Evolutionary conservation across 805 yeast genomes (phyloP).

Genomic region (Saturnispora bothae): DNA sequence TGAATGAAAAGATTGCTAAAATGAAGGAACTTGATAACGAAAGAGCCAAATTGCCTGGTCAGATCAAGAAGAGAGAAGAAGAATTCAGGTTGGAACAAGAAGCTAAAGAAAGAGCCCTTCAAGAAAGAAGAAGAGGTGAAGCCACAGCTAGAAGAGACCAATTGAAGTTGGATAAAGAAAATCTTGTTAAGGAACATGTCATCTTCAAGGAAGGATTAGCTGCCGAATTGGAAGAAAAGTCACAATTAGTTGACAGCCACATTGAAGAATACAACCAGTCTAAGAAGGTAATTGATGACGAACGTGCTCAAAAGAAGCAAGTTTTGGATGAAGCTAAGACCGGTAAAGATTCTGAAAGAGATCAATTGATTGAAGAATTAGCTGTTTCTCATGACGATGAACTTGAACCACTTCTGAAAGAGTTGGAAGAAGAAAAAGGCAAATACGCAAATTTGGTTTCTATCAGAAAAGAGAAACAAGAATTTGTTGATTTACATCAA

Average conservation of each 20-base stretch:
- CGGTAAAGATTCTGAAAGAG: constrained; percentile 34
- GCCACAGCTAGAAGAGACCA: constrained; percentile 33
- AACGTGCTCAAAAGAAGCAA: constrained; percentile 35
- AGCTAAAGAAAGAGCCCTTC: constrained; percentile 28
- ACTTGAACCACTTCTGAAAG: constrained; percentile 44
- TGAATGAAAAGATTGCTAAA: constrained; percentile 50
- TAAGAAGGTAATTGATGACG: constrained; percentile 31
- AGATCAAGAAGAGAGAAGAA: constrained; percentile 32
- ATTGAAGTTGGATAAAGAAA: constrained; percentile 39
- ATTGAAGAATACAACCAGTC: constrained; percentile 31
- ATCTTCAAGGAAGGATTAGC: constrained; percentile 27
- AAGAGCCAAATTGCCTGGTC: constrained; percentile 30
- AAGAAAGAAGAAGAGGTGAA: constrained; percentile 24
- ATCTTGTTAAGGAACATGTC: constrained; percentile 33
- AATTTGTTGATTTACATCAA: constrained; percentile 34
- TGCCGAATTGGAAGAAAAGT: constrained; percentile 30
- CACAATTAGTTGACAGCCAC: constrained; percentile 32
- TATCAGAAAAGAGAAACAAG: constrained; percentile 37
- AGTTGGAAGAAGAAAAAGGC: constrained; percentile 38
- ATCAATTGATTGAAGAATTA: constrained; percentile 34
- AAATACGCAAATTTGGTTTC: constrained; percentile 40
- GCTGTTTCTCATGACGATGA: constrained; percentile 45
- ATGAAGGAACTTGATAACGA: constrained; percentile 54
- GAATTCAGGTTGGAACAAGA: constrained; percentile 29
- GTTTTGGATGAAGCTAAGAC: constrained; percentile 34